Percentiles rank a stretch among this genome's conserved stretches.
Evolutionary conservation across 768 basidiomycete species (phyloP).

Genomic region (Boletales sp.): DNA sequence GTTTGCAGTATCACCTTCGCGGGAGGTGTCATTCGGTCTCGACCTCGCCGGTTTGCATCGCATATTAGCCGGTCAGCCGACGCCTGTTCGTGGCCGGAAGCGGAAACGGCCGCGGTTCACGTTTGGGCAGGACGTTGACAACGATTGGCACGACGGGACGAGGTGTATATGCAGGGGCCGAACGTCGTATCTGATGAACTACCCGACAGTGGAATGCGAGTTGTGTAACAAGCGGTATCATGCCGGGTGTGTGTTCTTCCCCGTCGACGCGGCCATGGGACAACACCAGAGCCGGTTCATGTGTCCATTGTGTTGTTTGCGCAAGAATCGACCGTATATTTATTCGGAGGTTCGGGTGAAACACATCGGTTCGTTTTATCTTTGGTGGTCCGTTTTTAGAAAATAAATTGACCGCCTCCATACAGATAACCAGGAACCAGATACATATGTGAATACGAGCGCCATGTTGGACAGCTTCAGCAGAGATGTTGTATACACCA

Average conservation of each 20-base stretch:
- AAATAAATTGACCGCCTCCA: slow-evolving; percentile 11
- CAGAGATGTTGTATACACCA: slow-evolving; percentile 68
- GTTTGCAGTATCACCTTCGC: slow-evolving; percentile 81
- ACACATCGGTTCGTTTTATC: slow-evolving; percentile 47
- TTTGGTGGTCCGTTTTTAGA: background rate
- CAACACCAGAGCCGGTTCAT: slow-evolving; percentile 43
- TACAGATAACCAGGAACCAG: slow-evolving; percentile 44
- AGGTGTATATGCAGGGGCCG: slow-evolving; percentile 79
- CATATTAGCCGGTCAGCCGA: slow-evolving; percentile 67
- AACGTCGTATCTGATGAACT: slow-evolving; percentile 54
- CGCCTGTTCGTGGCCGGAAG: slow-evolving; percentile 48
- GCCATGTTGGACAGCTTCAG: slow-evolving; percentile 74
- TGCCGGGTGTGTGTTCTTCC: slow-evolving; percentile 71
- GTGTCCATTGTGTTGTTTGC: slow-evolving; percentile 76
- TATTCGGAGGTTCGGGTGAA: slow-evolving; percentile 76
- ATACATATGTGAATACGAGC: slow-evolving; percentile 66
- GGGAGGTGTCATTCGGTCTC: slow-evolving; percentile 76
- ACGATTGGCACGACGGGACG: slow-evolving; percentile 70
- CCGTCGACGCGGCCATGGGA: slow-evolving; percentile 38
- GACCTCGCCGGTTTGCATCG: slow-evolving; percentile 82
- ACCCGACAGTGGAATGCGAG: slow-evolving; percentile 65
- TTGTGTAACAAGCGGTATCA: slow-evolving; percentile 67
- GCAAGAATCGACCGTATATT: slow-evolving; percentile 66
- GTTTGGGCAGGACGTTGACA: slow-evolving; percentile 74
- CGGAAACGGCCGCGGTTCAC: slow-evolving; percentile 58